Percentiles rank a stretch among this genome's conserved stretches.
Conservation (phyloP, 768 basidiomycete genomes). For the Phallus indusiatus region DNA sequence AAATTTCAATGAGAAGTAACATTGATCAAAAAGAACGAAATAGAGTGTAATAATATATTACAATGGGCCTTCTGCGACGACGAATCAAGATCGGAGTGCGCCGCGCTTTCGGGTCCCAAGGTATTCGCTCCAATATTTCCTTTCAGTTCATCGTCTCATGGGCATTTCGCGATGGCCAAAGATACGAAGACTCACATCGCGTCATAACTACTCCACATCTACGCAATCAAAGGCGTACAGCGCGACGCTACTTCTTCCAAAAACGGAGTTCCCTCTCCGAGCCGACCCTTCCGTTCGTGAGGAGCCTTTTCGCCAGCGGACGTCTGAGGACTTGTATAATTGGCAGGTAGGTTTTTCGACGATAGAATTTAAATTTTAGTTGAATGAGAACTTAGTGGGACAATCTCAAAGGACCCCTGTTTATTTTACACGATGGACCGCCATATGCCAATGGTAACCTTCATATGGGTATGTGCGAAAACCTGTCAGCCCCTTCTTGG, state of each 20-base stretch:
- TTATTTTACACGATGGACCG: constrained; percentile 91
- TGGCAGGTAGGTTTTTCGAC: constrained; percentile 27
- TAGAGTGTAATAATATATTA: too few species aligned
- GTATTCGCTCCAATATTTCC: too few species aligned
- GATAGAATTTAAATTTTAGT: not conserved
- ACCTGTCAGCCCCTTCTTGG: not conserved
- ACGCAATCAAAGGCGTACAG: constrained; percentile 32
- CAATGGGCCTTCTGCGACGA: too few species aligned
- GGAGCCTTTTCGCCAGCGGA: constrained; percentile 44
- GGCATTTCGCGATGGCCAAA: too few species aligned
- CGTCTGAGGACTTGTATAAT: constrained; percentile 64
- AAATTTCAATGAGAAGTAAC: too few species aligned
- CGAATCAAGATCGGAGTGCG: too few species aligned
- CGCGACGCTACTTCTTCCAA: constrained; percentile 69
- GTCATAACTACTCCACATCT: not conserved
- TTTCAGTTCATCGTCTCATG: too few species aligned
- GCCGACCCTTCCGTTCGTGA: constrained; percentile 57
- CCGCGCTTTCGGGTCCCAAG: too few species aligned
- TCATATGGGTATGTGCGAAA: constrained; percentile 66
- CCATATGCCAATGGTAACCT: constrained; percentile 96
- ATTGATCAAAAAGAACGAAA: too few species aligned
- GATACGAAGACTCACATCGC: not conserved
- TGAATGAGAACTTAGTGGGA: constrained; percentile 39
- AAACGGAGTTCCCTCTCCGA: constrained; percentile 70
- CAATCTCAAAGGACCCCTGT: constrained; percentile 56